phyloP scores from a whole-genome alignment of 2,329 filamentous ascomycete species.

The Clonostachys rhizophaga region DNA sequence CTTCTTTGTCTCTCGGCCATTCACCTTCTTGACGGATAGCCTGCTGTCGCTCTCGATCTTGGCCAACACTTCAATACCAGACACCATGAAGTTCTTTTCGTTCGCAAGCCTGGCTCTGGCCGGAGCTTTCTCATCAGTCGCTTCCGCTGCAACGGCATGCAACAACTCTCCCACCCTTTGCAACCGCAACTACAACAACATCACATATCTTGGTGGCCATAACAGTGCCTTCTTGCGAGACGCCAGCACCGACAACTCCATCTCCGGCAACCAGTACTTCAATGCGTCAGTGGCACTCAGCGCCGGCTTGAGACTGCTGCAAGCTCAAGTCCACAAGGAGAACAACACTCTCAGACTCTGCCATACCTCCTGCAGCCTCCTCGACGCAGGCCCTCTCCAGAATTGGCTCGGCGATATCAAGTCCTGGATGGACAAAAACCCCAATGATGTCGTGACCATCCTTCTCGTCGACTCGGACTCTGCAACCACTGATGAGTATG shows the following conservation, averaged over 20 bases:
- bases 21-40: too few species aligned
- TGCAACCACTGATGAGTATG: conserved; percentile 49
- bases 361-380: conserved; percentile 61
- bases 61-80: too few species aligned
- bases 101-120: too few species aligned
- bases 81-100: too few species aligned
- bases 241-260: conserved; percentile 51
- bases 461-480: conserved; percentile 68
- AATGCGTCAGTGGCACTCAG: conserved; percentile 68
- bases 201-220: conserved; percentile 76
- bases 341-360: conserved; percentile 61
- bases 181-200: conserved; percentile 64
- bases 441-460: conserved; percentile 72
- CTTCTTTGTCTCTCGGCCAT: too few species aligned
- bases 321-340: conserved; percentile 65
- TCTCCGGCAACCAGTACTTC: conserved; percentile 69
- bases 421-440: conserved; percentile 64
- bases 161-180: conserved; percentile 80
- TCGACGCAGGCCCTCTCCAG: conserved; percentile 64
- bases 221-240: conserved; percentile 70
- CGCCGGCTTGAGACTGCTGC: conserved; percentile 66
- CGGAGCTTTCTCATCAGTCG: neutral
- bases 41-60: too few species aligned
- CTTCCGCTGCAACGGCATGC: conserved; percentile 45
- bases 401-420: conserved; percentile 62